Evolutionary conservation across 306 rosid genomes (phyloP).

Genomic region (Purshia tridentata): DNA sequence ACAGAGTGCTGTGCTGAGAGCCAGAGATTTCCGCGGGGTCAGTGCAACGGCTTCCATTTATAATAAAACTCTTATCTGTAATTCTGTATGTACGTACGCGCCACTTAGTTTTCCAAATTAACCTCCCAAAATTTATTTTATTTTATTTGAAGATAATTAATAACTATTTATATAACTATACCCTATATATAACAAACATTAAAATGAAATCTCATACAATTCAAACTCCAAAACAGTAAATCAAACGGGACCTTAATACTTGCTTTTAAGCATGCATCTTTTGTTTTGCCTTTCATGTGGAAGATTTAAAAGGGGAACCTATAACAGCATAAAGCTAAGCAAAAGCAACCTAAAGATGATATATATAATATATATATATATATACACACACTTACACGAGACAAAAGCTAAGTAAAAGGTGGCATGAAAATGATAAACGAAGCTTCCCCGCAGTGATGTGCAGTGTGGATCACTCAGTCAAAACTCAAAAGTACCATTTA

Average conservation of each 20-base stretch:
- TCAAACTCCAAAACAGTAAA: too few species aligned
- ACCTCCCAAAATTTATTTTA: not conserved
- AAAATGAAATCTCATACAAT: too few species aligned
- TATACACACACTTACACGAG: not conserved
- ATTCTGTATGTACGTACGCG: not conserved
- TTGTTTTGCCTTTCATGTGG: not conserved
- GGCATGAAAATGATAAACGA: constrained; percentile 15
- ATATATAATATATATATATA: too few species aligned
- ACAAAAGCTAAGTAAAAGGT: not conserved
- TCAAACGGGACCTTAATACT: too few species aligned
- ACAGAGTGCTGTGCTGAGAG: not conserved
- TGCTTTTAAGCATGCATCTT: not conserved
- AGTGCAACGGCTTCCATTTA: constrained; percentile 24
- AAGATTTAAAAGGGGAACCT: not conserved
- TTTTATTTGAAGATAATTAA: too few species aligned
- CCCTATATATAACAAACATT: too few species aligned
- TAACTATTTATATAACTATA: too few species aligned
- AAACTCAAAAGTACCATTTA: not conserved
- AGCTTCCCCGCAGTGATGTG: not conserved
- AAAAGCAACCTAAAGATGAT: not conserved
- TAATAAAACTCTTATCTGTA: not conserved
- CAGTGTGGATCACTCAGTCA: too few species aligned
- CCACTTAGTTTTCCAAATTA: not conserved
- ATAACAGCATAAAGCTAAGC: not conserved
- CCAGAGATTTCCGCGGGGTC: constrained; percentile 32